These are phyloP conservation scores for Erigeron canadensis DNA, from an alignment of 129 eudicot genomes.

Conservation along the genomic window DNA sequence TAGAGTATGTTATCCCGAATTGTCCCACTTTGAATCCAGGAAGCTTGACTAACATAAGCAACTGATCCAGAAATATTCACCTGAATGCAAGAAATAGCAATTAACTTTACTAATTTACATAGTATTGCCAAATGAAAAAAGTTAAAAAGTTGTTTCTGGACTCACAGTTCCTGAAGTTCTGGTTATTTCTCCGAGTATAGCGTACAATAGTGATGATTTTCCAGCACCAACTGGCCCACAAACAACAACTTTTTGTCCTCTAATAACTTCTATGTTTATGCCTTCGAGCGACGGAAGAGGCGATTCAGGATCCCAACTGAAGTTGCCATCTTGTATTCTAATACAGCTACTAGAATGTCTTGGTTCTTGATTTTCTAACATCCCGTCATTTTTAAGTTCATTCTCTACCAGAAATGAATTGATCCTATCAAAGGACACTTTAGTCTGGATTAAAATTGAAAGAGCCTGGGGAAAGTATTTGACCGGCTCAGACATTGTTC, in stretches of 20 bases:
- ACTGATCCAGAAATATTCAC: constrained; percentile 52
- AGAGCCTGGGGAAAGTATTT: constrained; percentile 57
- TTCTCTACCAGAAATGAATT: constrained; percentile 49
- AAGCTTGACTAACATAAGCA: constrained; percentile 71
- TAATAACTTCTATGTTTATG: constrained; percentile 35
- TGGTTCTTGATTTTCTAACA: not conserved
- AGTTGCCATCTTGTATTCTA: constrained; percentile 39
- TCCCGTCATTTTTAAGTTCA: constrained; percentile 43
- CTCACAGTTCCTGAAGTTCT: constrained; percentile 55
- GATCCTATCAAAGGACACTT: constrained; percentile 61
- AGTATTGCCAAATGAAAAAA: not conserved
- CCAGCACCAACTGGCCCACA: constrained; percentile 81
- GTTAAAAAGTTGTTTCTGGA: not conserved
- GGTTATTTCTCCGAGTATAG: constrained; percentile 57
- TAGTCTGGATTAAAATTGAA: constrained; percentile 48
- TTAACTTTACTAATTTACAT: constrained; percentile 3
- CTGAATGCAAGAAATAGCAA: constrained; percentile 29
- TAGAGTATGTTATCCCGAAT: constrained; percentile 63
- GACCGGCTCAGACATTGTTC: constrained; percentile 66
- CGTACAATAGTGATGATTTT: constrained; percentile 56
- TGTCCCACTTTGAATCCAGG: constrained; percentile 80
- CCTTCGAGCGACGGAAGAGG: constrained; percentile 30
- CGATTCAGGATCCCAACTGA: constrained; percentile 64
- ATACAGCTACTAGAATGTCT: constrained; percentile 25
- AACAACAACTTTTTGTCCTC: constrained; percentile 51